Evolutionary conservation across 2,329 filamentous ascomycete species (phyloP), one percentile per base, ranked within the genome.

Genomic region (Ceratocystiopsis sp.): DNA sequence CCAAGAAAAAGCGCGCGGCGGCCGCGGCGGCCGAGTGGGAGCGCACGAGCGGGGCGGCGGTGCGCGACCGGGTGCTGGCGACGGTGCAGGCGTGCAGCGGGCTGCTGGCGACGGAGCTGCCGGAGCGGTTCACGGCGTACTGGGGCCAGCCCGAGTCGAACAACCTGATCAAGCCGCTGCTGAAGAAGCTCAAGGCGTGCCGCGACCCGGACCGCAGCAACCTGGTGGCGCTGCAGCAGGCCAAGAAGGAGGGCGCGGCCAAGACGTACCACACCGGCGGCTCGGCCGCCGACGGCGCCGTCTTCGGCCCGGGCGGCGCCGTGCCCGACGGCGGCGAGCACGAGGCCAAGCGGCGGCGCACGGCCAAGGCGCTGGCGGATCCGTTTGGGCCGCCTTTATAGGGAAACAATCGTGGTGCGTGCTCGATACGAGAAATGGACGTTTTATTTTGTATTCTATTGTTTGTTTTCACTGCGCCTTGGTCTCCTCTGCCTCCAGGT

Each of bases 201-300:
- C 68, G 78, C 45, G 82, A 89, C 53, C 81, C 82, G 0, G 78
- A 84, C 51, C 75, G 82, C 44, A 74, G 71, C 37, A 80, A 87
- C 57, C 59, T 87, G 4, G 76, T 85, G 16, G 76, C 75, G 40
- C 61, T 82, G 41, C 78, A 83, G 52, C 69, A 71, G 49, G 73
- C 75, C 17, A 69, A 78, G 52, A 74, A 74, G 40, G 71, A 77
- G 52, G 63, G 68, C 46, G 61, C 60, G 1, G 47, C 54, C 37
- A 60, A 62, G 39, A 19, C 48, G 41, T 49, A 49, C 41, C n/a
- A 41, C 46, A 49, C 11, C 12, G 36, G 38, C 12, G n/a, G 10
- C 19, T 14, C 21, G 14, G 54, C 54, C 12, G 57, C 58, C 8
- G 68, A 74, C 39, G 62, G 52, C 7, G 59, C 60, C 16, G 61